phyloP scores from a whole-genome alignment of 441 rosid genomes.

The Lepidium campestre region DNA sequence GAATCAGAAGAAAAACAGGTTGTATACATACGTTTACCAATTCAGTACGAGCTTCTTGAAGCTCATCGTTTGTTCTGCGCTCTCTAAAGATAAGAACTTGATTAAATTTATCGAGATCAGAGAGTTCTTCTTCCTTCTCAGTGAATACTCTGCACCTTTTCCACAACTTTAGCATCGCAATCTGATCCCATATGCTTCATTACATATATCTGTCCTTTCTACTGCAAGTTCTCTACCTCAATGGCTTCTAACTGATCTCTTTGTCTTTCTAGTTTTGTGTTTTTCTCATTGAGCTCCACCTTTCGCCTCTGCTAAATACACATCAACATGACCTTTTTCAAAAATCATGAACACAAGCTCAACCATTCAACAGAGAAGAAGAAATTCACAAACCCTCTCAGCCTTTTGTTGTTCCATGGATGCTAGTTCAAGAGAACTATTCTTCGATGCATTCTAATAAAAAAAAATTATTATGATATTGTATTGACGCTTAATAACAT shows the following conservation, averaged over 20 bases:
- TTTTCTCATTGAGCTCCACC: slow-evolving; percentile 63
- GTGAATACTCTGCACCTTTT: slow-evolving; percentile 46
- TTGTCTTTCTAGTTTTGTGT: slow-evolving; percentile 57
- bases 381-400: slow-evolving; percentile 50
- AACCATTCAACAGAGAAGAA: not conserved
- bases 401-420: slow-evolving; percentile 73
- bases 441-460: slow-evolving; percentile 57
- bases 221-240: slow-evolving; percentile 72
- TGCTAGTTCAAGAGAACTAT: slow-evolving; percentile 71
- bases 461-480: not conserved
- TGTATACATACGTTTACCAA: slow-evolving; percentile 57
- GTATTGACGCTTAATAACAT: too few species aligned
- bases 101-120: slow-evolving; percentile 54
- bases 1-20: not conserved
- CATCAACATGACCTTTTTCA: not conserved
- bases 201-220: slow-evolving; percentile 65
- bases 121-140: slow-evolving; percentile 69
- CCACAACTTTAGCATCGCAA: slow-evolving; percentile 51
- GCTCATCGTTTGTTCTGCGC: slow-evolving; percentile 77
- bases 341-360: not conserved
- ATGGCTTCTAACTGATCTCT: slow-evolving; percentile 74
- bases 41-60: slow-evolving; percentile 87
- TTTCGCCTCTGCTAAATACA: slow-evolving; percentile 52
- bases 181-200: slow-evolving; percentile 74
- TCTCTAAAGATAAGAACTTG: slow-evolving; percentile 73